Evolutionary conservation across 305 asterid species (phyloP).

Genomic region (Rubia peregrina): DNA sequence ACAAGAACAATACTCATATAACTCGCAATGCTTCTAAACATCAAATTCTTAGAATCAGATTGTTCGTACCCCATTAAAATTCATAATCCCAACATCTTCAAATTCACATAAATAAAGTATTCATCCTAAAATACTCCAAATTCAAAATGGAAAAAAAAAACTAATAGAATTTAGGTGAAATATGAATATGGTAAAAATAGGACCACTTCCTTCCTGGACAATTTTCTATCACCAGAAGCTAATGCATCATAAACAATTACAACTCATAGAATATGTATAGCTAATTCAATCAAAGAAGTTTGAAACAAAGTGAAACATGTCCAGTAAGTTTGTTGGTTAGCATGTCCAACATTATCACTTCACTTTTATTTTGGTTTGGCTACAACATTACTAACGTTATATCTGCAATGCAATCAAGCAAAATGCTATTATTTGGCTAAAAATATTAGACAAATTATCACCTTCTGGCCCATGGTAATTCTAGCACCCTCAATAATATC

Average conservation of each 20-base stretch:
- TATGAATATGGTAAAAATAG: constrained; percentile 31
- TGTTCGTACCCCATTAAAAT: no score
- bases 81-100: no score
- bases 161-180: constrained; percentile 20
- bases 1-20: no score
- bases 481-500: constrained; percentile 44
- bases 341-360: not conserved
- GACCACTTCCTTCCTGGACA: constrained; percentile 25
- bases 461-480: constrained; percentile 55
- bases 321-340: not conserved
- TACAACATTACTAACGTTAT: not conserved
- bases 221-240: constrained; percentile 17
- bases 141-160: no score
- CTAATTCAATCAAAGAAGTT: constrained; percentile 1
- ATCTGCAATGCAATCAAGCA: not conserved
- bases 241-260: not conserved
- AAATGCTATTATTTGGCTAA: not conserved
- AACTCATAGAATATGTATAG: not conserved
- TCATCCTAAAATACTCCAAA: no score
- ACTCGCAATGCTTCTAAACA: no score
- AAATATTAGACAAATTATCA: constrained; percentile 4
- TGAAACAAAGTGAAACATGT: not conserved
- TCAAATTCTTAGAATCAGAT: no score
- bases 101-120: no score
- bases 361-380: constrained; percentile 13